Evolutionary conservation across 2,329 filamentous ascomycete species (phyloP).

Genomic region (Cadophora luteo-olivacea): DNA sequence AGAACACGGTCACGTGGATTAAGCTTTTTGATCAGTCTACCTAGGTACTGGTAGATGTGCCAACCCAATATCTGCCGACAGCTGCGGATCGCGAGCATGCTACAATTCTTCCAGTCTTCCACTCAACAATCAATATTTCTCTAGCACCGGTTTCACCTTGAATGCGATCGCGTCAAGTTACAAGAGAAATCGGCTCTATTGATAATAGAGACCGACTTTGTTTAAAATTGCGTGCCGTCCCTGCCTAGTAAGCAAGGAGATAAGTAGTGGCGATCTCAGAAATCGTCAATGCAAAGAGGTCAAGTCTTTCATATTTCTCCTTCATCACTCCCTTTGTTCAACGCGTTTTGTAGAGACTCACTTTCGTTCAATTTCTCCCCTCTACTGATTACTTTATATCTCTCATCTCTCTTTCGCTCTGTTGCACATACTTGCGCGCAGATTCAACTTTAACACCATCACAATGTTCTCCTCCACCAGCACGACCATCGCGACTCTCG

Average conservation of each 20-base stretch:
- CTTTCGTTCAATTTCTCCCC: not conserved
- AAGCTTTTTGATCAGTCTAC: too few species aligned
- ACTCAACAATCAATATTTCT: too few species aligned
- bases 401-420: not conserved
- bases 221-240: not conserved
- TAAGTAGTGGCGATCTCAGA: constrained; percentile 1
- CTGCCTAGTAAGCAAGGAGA: not conserved
- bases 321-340: not conserved
- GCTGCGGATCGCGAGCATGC: too few species aligned
- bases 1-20: not conserved
- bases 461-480: constrained; percentile 26
- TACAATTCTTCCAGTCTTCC: too few species aligned
- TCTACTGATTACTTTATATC: not conserved
- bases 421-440: not conserved
- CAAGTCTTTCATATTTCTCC: not conserved
- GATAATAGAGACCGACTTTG: not conserved
- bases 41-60: too few species aligned
- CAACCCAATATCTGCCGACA: too few species aligned
- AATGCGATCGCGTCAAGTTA: not conserved
- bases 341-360: not conserved
- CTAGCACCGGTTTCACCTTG: not conserved
- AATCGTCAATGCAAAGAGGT: not conserved
- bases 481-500: constrained; percentile 32
- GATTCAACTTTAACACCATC: not conserved
- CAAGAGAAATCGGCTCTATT: not conserved